Evolutionary conservation across 2,329 filamentous ascomycete species (phyloP), one percentile per base, ranked within the genome.

Genomic region (Trichoderma afroharzianum): DNA sequence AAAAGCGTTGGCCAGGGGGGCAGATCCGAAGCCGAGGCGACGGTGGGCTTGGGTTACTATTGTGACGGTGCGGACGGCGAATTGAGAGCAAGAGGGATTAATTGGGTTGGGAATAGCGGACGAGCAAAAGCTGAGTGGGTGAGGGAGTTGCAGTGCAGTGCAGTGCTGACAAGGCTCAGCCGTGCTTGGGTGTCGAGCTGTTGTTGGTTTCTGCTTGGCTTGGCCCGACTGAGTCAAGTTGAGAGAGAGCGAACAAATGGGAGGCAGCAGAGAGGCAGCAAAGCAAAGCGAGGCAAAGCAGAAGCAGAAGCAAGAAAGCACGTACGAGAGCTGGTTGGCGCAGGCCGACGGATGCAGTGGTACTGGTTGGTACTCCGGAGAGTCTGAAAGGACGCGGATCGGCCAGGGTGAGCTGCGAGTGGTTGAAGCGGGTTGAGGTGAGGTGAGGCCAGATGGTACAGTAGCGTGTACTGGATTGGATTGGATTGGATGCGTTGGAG

Each of bases 61-160:
- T 68, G 67, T 70, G 67, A 70, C 67, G 39, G 67, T 61, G 55
- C 39, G 55, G 66, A 62, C 57, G 57, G 57, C 67, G 67, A 70
- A 70, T 70, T 53, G 43, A 55, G 57, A 26, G 30, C 57, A 70
- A 70, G 67, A 63, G 67, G 67, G 67, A 70, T 70, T 70, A 70
- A 70, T 53, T 63, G 67, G 67, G 67, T 30, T 68, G 63, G 63
- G 24, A 59, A 50, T 47, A 59, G 43, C 63, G 32, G 14, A 57
- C 55, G 36, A 59, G 33, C 15, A 18, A 39, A 12, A 18, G 6
- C 47, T 58, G 50, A 43, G 39, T 43, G 33, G 64, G 24, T 32
- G 33, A 15, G 39, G 24, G 62, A 59, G 57, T 59, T 30, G 55
- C 55, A 32, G 55, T n/a, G 55, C 55, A 32, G 55, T n/a, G 28